Conservation (phyloP, 768 basidiomycete genomes). For the Pleurotus cornucopiae region DNA sequence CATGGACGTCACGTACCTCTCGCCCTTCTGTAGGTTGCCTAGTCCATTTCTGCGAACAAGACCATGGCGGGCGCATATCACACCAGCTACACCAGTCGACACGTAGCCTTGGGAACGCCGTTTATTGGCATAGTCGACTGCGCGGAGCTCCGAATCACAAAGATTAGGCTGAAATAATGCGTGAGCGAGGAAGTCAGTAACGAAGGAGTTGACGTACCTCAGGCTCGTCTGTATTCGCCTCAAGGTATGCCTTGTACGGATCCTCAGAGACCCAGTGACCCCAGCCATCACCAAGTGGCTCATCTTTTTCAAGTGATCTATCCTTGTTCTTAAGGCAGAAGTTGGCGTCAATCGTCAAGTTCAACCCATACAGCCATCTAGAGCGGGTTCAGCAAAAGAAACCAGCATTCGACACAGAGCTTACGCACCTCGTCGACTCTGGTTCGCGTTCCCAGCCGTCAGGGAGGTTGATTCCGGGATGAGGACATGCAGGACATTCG, state of each 20-base stretch:
- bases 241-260: conserved; percentile 9
- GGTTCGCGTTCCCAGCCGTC: too few species aligned
- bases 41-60: conserved; percentile 21
- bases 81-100: conserved; percentile 23
- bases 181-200: background rate
- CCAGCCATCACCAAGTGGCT: conserved; percentile 15
- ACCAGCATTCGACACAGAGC: too few species aligned
- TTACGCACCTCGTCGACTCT: too few species aligned
- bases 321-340: conserved; percentile 23
- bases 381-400: background rate
- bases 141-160: conserved; percentile 11
- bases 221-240: conserved; percentile 4
- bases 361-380: conserved; percentile 23
- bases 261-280: conserved; percentile 14
- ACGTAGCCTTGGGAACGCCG: conserved; percentile 13
- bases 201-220: conserved; percentile 9
- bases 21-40: conserved; percentile 30
- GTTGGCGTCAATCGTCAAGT: conserved; percentile 26
- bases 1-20: conserved; percentile 18
- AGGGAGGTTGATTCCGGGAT: too few species aligned
- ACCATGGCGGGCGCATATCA: conserved; percentile 26
- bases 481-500: too few species aligned
- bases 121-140: conserved; percentile 10
- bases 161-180: conserved; percentile 6
- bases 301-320: conserved; percentile 19